Evolutionary conservation across 208 protist species (phyloP).

Genomic region (Trypanosoma brucei): DNA sequence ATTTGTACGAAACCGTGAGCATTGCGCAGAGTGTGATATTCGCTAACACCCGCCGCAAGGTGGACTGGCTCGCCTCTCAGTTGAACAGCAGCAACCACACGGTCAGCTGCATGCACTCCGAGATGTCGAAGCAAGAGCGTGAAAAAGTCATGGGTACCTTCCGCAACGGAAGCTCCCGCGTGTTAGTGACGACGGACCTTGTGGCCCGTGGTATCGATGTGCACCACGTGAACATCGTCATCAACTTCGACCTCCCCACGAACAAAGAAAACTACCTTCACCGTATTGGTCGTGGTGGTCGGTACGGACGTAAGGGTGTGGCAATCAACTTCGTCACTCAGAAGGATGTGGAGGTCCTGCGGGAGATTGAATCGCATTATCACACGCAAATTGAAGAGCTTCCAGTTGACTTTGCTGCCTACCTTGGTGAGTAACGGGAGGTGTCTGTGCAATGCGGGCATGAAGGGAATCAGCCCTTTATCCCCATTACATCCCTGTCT

Average conservation of each 20-base stretch:
- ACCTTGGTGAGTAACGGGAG: slow-evolving; percentile 23
- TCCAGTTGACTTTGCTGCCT: slow-evolving; percentile 94
- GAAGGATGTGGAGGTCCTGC: slow-evolving; percentile 94
- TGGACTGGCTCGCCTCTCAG: slow-evolving; percentile 95
- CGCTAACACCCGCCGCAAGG: slow-evolving; percentile 98
- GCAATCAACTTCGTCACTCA: slow-evolving; percentile 99
- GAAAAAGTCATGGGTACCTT: slow-evolving; percentile 99
- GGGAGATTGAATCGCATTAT: slow-evolving; percentile 99
- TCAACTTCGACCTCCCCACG: slow-evolving; percentile 99
- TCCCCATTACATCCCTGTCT: too few relatives aligned
- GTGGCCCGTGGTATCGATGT: slow-evolving; percentile 99
- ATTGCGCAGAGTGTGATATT: slow-evolving; percentile 98
- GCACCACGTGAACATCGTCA: slow-evolving; percentile 99
- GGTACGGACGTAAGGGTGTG: slow-evolving; percentile 99
- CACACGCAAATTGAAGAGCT: slow-evolving; percentile 99
- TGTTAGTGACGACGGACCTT: slow-evolving; percentile 99
- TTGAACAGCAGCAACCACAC: slow-evolving; percentile 88
- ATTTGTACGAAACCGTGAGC: slow-evolving; percentile 90
- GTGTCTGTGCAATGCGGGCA: neutral
- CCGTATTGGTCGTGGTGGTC: slow-evolving; percentile 98
- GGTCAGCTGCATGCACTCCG: slow-evolving; percentile 97
- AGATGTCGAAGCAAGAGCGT: slow-evolving; percentile 97
- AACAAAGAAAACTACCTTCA: slow-evolving; percentile 99
- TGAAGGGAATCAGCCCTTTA: neutral
- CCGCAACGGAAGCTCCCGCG: slow-evolving; percentile 92